These are phyloP conservation scores for Clitopilus hobsonii DNA, from an alignment of 768 basidiomycete genomes.

Conservation along the genomic window DNA sequence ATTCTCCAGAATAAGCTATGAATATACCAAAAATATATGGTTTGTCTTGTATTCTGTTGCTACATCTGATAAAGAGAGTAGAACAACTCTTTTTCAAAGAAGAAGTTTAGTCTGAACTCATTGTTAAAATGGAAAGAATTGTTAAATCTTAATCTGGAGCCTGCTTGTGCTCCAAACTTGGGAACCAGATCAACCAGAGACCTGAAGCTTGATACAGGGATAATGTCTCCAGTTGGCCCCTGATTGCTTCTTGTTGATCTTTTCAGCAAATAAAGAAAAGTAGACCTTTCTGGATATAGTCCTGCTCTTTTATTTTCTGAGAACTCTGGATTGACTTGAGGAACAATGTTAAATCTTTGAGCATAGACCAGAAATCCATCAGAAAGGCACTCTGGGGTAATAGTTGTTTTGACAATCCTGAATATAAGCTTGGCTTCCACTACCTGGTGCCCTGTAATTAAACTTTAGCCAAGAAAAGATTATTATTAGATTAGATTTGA, in stretches of 20 bases:
- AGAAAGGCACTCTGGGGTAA: background rate
- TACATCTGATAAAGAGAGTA: too few relatives aligned
- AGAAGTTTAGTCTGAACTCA: too few relatives aligned
- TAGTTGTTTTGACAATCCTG: background rate
- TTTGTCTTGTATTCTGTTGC: too few relatives aligned
- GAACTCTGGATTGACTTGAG: conserved; percentile 1
- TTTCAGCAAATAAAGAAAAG: conserved; percentile 4
- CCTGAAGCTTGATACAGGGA: conserved; percentile 4
- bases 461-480: too few relatives aligned
- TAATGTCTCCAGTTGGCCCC: conserved; percentile 4
- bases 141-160: conserved; percentile 1
- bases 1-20: too few relatives aligned
- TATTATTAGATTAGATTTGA: too few relatives aligned
- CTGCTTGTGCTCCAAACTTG: conserved; percentile 4
- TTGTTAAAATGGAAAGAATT: background rate
- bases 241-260: background rate
- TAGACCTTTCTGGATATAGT: conserved; percentile 3
- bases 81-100: too few relatives aligned
- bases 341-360: conserved; percentile 3
- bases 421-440: conserved; percentile 1
- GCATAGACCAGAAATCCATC: conserved; percentile 5
- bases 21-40: too few relatives aligned
- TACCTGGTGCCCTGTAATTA: background rate
- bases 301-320: background rate
- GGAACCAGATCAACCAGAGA: conserved; percentile 7